Evolutionary conservation across 1,284 basidiomycete species (phyloP).

Genomic region (Entoloma clypeatum): DNA sequence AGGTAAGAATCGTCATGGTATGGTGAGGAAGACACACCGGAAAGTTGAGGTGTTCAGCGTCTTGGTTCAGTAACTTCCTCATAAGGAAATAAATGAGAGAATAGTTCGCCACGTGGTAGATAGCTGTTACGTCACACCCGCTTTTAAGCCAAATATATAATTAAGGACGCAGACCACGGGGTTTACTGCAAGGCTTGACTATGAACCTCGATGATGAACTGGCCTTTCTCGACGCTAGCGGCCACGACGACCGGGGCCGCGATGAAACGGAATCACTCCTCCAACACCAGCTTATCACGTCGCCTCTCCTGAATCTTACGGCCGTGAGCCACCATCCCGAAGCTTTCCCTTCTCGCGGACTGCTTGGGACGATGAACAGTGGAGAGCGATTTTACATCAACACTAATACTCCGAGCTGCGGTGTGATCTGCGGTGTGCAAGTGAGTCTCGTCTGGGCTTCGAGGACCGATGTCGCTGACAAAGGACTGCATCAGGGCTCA

Average conservation of each 20-base stretch:
- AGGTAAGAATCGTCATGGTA: too few species aligned
- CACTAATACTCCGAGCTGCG: conserved; percentile 26
- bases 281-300: conserved; percentile 16
- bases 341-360: conserved; percentile 17
- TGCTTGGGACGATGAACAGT: conserved; percentile 13
- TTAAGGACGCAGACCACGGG: too few species aligned
- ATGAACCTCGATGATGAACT: conserved; percentile 8
- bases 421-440: conserved; percentile 28
- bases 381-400: conserved; percentile 22
- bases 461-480: conserved; percentile 6
- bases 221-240: conserved; percentile 8
- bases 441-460: conserved; percentile 14
- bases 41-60: too few species aligned
- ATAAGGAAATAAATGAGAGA: too few species aligned
- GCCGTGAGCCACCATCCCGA: conserved; percentile 15
- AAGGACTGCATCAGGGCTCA: conserved; percentile 14
- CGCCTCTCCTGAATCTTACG: conserved; percentile 15
- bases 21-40: too few species aligned
- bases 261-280: conserved; percentile 11
- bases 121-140: too few species aligned
- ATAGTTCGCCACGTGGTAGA: too few species aligned
- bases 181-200: too few species aligned
- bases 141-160: too few species aligned
- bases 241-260: conserved; percentile 6
- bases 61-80: too few species aligned